phyloP scores from a whole-genome alignment of 176 grass and related monocot species.

The Ananas comosus region DNA sequence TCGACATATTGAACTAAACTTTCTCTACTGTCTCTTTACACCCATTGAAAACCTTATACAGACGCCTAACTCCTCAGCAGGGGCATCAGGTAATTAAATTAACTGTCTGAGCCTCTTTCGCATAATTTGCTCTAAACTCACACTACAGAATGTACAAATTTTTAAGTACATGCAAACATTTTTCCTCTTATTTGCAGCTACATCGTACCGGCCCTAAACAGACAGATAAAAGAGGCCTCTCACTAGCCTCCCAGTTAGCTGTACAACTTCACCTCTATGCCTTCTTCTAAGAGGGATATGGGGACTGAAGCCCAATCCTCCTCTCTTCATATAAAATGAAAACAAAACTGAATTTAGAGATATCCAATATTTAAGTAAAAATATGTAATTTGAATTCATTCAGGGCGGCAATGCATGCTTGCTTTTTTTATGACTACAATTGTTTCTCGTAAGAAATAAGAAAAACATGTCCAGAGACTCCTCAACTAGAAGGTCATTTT shows the following conservation, averaged over 20 bases:
- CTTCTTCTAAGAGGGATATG: slow-evolving; percentile 45
- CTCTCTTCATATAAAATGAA: slow-evolving; percentile 47
- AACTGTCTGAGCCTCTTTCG: slow-evolving; percentile 49
- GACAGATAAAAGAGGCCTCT: slow-evolving; percentile 34
- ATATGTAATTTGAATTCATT: background rate
- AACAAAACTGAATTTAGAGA: background rate
- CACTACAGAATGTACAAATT: slow-evolving; percentile 86
- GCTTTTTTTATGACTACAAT: no score
- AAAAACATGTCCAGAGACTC: no score
- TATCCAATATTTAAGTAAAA: background rate
- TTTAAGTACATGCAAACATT: slow-evolving; percentile 50
- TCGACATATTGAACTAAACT: slow-evolving; percentile 24
- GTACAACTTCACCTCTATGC: slow-evolving; percentile 62
- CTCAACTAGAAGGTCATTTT: no score
- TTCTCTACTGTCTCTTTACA: slow-evolving; percentile 61
- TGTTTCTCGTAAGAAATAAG: no score
- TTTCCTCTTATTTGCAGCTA: slow-evolving; percentile 47
- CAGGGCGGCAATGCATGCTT: no score
- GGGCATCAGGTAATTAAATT: slow-evolving; percentile 38
- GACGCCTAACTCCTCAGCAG: slow-evolving; percentile 53
- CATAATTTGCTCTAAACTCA: slow-evolving; percentile 43
- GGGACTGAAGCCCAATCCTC: slow-evolving; percentile 66
- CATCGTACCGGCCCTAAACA: slow-evolving; percentile 53
- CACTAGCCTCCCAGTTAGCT: slow-evolving; percentile 80
- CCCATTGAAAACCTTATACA: slow-evolving; percentile 57